Base-by-base conservation (phyloP, 2,329 filamentous ascomycete genomes). In the Blastomyces gilchristii region DNA sequence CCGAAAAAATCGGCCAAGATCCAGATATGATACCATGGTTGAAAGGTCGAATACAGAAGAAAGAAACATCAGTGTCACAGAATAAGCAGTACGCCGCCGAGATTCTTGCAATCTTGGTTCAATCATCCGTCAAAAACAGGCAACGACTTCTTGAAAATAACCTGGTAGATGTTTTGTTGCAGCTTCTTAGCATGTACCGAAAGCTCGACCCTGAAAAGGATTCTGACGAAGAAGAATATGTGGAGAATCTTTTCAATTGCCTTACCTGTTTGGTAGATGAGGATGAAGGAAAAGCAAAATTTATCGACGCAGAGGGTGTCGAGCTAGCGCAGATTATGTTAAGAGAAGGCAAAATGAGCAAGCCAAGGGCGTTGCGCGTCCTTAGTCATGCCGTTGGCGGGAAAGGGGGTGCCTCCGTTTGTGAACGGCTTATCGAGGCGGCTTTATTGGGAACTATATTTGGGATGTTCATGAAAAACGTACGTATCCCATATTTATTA, bases 81-180 rank as follows among this genome's bases (percentile, higher is more conserved):
- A 99, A 99, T 73, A 96, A 94, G 73, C 93, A 97, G 73, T 99
- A 97, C 73, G 85, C 91, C 0, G 91, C 93, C 18, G 94, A 99
- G 76, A 85, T 97, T 8, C 80, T 99, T 2, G 91, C 93, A 14
- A 94, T 99, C 62, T 78, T 99, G 9, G 82, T 93, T 22, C 92
- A 97, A 74, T 85, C 86, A 1, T 90, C 89, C 3, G 67, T 82
- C 0, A 76, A 82, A 47, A 91, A 91, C 69, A 80, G 89, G 54
- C 77, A 77, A 28, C 82, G 81, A 57, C 78, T 96, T 5, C 83
- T 84, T 47, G 75, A 78, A 37, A 76, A 87, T 0, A 87, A 96
- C 65, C 88, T 89, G 0, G 81, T 94, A 8, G 93, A 99, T 69
- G 75, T 82, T 2, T 80, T 96, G 68, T 85, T 99, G 16, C 91